A percentile compares a stretch with the other conserved stretches of the same genome.
phyloP scores from a whole-genome alignment of 768 basidiomycete species.

The Brasilioporus rufonigricans region DNA sequence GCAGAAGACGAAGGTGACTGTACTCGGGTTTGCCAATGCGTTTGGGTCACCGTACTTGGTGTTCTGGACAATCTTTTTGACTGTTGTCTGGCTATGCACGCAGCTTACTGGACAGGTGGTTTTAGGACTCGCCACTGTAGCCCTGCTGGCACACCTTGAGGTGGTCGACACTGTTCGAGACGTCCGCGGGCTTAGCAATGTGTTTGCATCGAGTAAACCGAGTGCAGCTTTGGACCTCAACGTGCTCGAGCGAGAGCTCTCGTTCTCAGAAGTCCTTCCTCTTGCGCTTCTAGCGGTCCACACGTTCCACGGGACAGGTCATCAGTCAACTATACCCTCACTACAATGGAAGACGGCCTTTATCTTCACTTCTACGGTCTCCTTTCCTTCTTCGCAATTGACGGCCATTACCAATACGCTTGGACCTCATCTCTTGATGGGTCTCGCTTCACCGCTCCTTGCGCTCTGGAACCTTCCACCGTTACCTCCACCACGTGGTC shows the following conservation, averaged over 20 bases:
- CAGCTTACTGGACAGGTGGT: constrained; percentile 85
- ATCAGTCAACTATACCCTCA: constrained; percentile 84
- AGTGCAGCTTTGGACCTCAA: constrained; percentile 40
- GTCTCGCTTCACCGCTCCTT: constrained; percentile 67
- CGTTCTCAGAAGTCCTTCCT: constrained; percentile 68
- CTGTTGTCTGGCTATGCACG: constrained; percentile 49
- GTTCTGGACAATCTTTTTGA: constrained; percentile 70
- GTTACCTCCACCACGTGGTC: constrained; percentile 29
- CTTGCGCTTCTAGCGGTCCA: constrained; percentile 75
- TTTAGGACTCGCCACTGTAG: constrained; percentile 59
- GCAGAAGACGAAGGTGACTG: constrained; percentile 45
- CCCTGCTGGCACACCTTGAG: constrained; percentile 76
- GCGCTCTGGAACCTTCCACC: constrained; percentile 86
- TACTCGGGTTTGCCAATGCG: constrained; percentile 87
- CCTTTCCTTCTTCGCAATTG: constrained; percentile 70
- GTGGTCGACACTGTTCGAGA: constrained; percentile 81
- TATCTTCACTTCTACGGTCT: constrained; percentile 64
- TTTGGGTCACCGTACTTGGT: constrained; percentile 87
- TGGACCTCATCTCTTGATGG: constrained; percentile 65
- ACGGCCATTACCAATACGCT: constrained; percentile 78
- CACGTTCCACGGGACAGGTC: constrained; percentile 85
- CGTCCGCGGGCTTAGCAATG: constrained; percentile 49
- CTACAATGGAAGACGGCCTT: constrained; percentile 97
- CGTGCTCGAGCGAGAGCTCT: constrained; percentile 34
- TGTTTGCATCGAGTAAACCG: constrained; percentile 48